Percentiles rank a stretch among this genome's conserved stretches.
These are phyloP conservation scores for Rubus parviflorus DNA, from an alignment of 306 rosid species.

Conservation along the genomic window DNA sequence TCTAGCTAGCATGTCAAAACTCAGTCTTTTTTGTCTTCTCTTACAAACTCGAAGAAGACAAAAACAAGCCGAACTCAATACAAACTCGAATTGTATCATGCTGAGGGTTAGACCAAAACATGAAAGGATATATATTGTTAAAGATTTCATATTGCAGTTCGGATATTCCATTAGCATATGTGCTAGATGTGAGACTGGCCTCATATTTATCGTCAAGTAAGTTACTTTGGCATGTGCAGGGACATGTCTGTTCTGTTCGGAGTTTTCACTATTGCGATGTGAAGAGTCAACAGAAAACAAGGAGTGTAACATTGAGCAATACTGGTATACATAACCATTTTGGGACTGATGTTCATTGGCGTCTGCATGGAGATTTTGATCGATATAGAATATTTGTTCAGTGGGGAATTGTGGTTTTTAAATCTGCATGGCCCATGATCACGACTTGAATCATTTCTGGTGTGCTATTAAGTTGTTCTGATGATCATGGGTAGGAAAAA, in stretches of 20 bases:
- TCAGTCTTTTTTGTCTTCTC: too few species aligned
- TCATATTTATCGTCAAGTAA: too few species aligned
- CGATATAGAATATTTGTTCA: not conserved
- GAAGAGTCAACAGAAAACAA: not conserved
- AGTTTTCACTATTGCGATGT: too few species aligned
- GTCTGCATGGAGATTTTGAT: slow-evolving; percentile 16
- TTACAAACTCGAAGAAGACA: too few species aligned
- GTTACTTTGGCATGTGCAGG: not conserved
- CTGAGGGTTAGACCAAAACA: not conserved
- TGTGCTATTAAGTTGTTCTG: slow-evolving; percentile 12
- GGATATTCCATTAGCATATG: not conserved
- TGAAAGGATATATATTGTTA: not conserved
- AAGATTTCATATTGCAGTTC: not conserved
- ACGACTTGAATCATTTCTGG: not conserved
- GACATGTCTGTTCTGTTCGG: too few species aligned
- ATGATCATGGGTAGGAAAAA: slow-evolving; percentile 4
- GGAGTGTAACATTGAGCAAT: slow-evolving; percentile 27
- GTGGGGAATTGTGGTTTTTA: not conserved
- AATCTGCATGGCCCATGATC: not conserved
- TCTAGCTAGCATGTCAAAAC: too few species aligned
- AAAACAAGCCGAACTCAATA: not conserved
- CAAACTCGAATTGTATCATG: not conserved
- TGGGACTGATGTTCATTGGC: not conserved
- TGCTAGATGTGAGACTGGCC: not conserved
- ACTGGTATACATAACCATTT: not conserved